phyloP scores from a whole-genome alignment of 2,329 filamentous ascomycete genomes.

The Trichoderma pleuroti region DNA sequence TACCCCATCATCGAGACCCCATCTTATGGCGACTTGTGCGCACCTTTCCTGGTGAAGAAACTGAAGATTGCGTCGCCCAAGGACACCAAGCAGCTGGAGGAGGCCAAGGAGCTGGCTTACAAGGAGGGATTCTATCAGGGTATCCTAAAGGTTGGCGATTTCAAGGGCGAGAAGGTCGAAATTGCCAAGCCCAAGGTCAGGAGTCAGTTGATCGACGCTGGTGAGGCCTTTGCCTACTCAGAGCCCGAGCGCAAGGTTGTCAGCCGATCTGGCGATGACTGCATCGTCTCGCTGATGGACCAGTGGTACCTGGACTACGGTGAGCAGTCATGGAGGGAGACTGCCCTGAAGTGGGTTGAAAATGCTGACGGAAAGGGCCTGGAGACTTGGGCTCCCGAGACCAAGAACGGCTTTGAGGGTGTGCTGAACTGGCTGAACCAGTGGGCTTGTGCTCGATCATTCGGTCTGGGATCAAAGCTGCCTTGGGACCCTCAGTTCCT shows the following conservation, averaged over 20 bases:
- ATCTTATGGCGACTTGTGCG: constrained; percentile 79
- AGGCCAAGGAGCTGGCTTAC: constrained; percentile 95
- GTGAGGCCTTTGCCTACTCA: constrained; percentile 84
- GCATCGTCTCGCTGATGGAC: constrained; percentile 87
- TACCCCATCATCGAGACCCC: constrained; percentile 87
- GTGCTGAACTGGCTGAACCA: constrained; percentile 90
- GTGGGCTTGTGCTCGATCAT: constrained; percentile 91
- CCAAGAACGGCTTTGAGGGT: constrained; percentile 75
- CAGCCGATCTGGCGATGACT: constrained; percentile 85
- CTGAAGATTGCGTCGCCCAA: constrained; percentile 97
- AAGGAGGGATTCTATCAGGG: constrained; percentile 98
- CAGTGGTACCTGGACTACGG: constrained; percentile 99
- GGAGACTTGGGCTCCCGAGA: constrained; percentile 76
- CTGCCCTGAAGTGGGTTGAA: constrained; percentile 68
- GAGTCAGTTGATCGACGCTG: constrained; percentile 69
- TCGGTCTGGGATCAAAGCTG: constrained; percentile 87
- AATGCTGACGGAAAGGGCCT: constrained; percentile 64
- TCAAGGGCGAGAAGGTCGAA: constrained; percentile 81
- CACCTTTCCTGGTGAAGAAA: constrained; percentile 79
- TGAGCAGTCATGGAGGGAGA: constrained; percentile 78
- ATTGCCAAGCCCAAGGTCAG: constrained; percentile 82
- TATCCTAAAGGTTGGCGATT: constrained; percentile 81
- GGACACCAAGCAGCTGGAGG: constrained; percentile 79
- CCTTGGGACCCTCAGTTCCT: constrained; percentile 91
- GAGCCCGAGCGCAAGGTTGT: constrained; percentile 90